Evolutionary conservation across 371 early-diverging fungal genomes (phyloP), one percentile per base, ranked within the genome.

Genomic region (Conidiobolus incongruus): DNA sequence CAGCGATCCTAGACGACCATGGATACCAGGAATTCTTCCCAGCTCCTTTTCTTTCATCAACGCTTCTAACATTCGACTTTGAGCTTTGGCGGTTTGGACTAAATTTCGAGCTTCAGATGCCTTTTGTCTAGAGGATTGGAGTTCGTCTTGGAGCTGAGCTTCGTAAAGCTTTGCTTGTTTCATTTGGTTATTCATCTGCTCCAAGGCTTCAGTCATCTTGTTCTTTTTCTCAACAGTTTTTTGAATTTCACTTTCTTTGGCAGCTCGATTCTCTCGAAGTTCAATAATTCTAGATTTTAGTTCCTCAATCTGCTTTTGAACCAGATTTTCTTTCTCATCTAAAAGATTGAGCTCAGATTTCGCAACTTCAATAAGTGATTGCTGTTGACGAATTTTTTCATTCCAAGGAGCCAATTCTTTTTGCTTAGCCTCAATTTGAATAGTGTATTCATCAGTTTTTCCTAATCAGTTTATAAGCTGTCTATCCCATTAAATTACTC

Each of bases 1-100:
- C 11, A 99, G 63, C 44, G 88, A 86, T 17, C 94, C 95, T n/a
- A 99, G 61, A 22, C 95, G 77, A 24, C 96, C 98, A 28, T 47
- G 72, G 33, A 94, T 89, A 0, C 93, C 91, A 4, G 60, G 54
- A 43, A 95, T 81, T 44, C 70, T 61, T 0, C 89, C 92, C 20
- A 68, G 54, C 46, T 85, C 75, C 37, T 74, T 71, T 64, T 87
- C 70, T 24, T 75, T 70, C 52, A 89, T 59, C 13, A 93, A 54
- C 22, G 66, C 72, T 17, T 63, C 62, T 11, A 85, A 55, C 2
- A 89, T 75, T 21, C 68, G 70, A n/a, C 82, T 72, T 32, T 84
- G 69, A 23, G 70, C 73, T 50, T 85, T 72, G 2, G 72, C 62
- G 16, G 70, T 61, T 41, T 77, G 72, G 44, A 81, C 56, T 0